A percentile compares a stretch with the other conserved stretches of the same genome.
Evolutionary conservation across 225 moss, liverwort and hornwort species (phyloP).

Genomic region (Physcomitrium patens): DNA sequence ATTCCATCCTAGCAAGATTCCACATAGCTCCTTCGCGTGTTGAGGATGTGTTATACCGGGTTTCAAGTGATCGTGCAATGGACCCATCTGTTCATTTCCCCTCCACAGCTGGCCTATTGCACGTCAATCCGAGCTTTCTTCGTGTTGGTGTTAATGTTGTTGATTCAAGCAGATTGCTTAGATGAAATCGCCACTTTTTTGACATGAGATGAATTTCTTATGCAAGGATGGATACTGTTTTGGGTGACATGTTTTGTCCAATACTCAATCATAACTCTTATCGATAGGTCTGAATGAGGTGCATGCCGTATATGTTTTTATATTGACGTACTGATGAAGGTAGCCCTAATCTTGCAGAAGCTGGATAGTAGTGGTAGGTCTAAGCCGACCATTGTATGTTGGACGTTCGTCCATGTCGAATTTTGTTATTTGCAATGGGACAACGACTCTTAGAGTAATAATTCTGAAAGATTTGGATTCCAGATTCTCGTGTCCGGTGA

Average conservation of each 20-base stretch:
- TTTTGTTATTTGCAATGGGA: too few species aligned
- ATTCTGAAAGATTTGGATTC: too few species aligned
- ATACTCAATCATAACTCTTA: not conserved
- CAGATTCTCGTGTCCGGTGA: too few species aligned
- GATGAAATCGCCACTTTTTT: too few species aligned
- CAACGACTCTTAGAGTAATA: too few species aligned
- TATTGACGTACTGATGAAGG: too few species aligned
- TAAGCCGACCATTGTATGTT: too few species aligned
- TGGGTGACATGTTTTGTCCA: not conserved
- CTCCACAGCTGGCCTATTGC: not conserved
- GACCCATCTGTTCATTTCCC: not conserved
- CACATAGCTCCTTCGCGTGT: too few species aligned
- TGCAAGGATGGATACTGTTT: not conserved
- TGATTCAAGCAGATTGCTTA: too few species aligned
- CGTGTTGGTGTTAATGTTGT: not conserved
- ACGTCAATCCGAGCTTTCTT: not conserved
- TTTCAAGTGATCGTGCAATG: not conserved
- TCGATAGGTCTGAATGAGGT: not conserved
- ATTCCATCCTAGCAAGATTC: too few species aligned
- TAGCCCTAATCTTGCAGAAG: constrained; percentile 29
- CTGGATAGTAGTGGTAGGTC: constrained; percentile 18
- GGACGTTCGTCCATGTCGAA: too few species aligned
- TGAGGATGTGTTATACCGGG: too few species aligned
- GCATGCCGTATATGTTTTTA: not conserved
- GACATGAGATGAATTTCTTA: not conserved